Percentiles rank a stretch among this genome's conserved stretches.
phyloP scores from a whole-genome alignment of 1,284 basidiomycete genomes.

The Cutaneotrichosporon sp. region DNA sequence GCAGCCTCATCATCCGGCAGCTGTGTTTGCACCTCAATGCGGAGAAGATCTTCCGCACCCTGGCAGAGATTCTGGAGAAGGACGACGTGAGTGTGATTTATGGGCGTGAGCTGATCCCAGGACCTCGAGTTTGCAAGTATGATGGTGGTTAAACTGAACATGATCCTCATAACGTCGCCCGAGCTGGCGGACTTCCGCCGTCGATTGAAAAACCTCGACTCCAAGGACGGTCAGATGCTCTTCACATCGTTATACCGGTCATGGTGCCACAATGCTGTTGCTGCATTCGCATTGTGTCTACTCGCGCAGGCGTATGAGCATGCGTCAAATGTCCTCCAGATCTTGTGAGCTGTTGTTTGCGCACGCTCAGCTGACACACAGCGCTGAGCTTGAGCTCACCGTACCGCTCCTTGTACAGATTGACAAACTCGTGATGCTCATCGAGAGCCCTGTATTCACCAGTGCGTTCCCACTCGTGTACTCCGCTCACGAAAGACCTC shows the following conservation, averaged over 20 bases:
- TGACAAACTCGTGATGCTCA: conserved; percentile 95
- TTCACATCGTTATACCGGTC: conserved; percentile 91
- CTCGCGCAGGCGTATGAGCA: conserved; percentile 98
- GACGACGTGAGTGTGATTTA: conserved; percentile 68
- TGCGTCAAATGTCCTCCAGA: conserved; percentile 91
- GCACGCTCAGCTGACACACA: conserved; percentile 40
- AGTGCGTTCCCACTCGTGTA: conserved; percentile 54
- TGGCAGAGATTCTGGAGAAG: conserved; percentile 95
- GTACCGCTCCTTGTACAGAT: conserved; percentile 92
- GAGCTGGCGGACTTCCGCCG: conserved; percentile 91
- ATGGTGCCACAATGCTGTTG: conserved; percentile 98
- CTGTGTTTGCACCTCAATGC: conserved; percentile 91
- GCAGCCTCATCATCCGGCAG: conserved; percentile 93
- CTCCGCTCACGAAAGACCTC: conserved; percentile 59
- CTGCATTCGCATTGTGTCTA: conserved; percentile 91
- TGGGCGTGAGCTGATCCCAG: conserved; percentile 46
- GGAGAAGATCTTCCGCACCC: conserved; percentile 89
- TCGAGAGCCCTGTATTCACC: conserved; percentile 97
- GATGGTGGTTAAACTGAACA: conserved; percentile 94
- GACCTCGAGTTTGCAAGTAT: conserved; percentile 95
- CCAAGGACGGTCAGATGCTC: conserved; percentile 84
- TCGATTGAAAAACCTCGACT: conserved; percentile 86
- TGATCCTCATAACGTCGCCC: conserved; percentile 94
- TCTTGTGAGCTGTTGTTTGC: conserved; percentile 64
- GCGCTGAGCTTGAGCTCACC: conserved; percentile 93